A percentile compares a stretch with the other conserved stretches of the same genome.
Evolutionary conservation across 306 rosid species (phyloP).

Genomic region (Gastrolobium villosum): DNA sequence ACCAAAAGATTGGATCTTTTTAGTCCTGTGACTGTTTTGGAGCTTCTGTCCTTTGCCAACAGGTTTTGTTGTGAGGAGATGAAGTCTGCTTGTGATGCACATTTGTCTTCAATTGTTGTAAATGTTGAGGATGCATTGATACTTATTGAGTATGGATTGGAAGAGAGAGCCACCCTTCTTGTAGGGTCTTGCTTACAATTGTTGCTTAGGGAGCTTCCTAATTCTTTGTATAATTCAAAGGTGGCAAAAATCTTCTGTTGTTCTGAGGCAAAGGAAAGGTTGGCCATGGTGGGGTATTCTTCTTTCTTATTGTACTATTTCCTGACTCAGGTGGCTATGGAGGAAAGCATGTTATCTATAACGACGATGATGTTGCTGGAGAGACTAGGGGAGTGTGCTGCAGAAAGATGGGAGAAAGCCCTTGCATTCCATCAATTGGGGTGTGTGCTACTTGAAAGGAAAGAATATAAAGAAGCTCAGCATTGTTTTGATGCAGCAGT

Average conservation of each 20-base stretch:
- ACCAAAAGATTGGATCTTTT: constrained; percentile 67
- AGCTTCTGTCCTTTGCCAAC: constrained; percentile 75
- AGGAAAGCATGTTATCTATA: constrained; percentile 71
- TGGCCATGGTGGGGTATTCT: constrained; percentile 62
- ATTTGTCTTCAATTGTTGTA: constrained; percentile 67
- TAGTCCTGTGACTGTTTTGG: constrained; percentile 65
- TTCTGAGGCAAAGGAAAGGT: constrained; percentile 63
- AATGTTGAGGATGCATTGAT: constrained; percentile 70
- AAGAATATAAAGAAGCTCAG: constrained; percentile 67
- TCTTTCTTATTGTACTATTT: constrained; percentile 79
- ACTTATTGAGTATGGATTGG: constrained; percentile 82
- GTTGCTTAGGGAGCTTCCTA: constrained; percentile 76
- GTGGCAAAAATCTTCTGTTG: constrained; percentile 62
- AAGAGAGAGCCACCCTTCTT: constrained; percentile 71
- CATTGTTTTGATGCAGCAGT: constrained; percentile 68
- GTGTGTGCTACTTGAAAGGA: constrained; percentile 72
- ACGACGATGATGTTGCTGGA: constrained; percentile 71
- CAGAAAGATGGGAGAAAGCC: constrained; percentile 74
- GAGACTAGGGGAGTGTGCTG: constrained; percentile 70
- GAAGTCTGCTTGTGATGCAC: constrained; percentile 74
- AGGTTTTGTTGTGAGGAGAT: constrained; percentile 85
- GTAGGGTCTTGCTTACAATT: constrained; percentile 83
- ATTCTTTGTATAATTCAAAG: constrained; percentile 55
- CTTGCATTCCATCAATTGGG: constrained; percentile 81
- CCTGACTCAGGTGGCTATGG: constrained; percentile 81